phyloP scores from a whole-genome alignment of 805 yeast species.

The Alloascoidea hylecoeti region DNA sequence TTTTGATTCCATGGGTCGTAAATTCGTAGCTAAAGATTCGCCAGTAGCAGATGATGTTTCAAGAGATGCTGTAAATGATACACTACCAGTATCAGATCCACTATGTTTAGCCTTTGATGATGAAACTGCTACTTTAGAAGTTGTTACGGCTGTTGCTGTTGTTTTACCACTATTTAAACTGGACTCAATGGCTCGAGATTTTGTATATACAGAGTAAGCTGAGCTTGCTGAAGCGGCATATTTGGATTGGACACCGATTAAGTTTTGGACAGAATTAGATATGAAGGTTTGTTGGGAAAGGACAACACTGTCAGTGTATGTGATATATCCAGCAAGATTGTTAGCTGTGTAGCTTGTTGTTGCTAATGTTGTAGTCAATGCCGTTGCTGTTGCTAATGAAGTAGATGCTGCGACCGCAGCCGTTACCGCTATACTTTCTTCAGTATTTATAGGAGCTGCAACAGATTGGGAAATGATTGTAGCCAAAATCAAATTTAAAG shows the following conservation, averaged over 20 bases:
- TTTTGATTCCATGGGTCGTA: no score
- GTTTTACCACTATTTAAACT: no score
- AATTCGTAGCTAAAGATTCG: no score
- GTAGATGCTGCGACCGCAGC: neutral
- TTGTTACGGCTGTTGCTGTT: no score
- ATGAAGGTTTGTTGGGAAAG: neutral
- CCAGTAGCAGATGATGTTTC: no score
- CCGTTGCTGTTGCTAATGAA: neutral
- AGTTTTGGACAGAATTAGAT: neutral
- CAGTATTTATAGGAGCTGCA: neutral
- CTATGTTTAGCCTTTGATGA: no score
- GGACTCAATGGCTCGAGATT: no score
- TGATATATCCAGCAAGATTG: neutral
- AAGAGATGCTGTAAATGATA: no score
- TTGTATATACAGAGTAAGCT: neutral
- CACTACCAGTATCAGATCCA: no score
- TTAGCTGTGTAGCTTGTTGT: neutral
- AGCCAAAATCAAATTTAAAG: neutral
- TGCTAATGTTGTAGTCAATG: neutral
- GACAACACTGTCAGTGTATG: neutral
- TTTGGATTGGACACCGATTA: neutral
- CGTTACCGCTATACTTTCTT: neutral
- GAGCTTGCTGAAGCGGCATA: neutral
- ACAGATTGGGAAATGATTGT: neutral
- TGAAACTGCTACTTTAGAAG: no score